Percentiles rank a stretch among this genome's conserved stretches.
Conservation (phyloP, 768 basidiomycete species). For the Collybia sp. region DNA sequence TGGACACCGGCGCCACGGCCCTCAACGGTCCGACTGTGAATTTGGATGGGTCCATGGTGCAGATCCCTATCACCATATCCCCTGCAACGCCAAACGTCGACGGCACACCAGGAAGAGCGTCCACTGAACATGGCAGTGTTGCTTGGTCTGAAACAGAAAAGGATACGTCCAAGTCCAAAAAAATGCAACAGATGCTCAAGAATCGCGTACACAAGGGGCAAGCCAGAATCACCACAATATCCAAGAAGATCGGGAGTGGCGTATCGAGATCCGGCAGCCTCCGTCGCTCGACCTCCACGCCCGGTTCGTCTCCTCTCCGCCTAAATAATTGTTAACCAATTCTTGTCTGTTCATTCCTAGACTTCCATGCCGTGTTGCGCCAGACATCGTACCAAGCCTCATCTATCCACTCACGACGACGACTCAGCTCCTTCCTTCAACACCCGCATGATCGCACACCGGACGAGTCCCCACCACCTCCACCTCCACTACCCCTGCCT, state of each 20-base stretch:
- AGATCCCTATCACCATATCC: conserved; percentile 53
- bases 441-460: conserved; percentile 30
- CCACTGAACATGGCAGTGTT: not conserved
- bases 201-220: conserved; percentile 70
- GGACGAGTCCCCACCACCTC: conserved; percentile 33
- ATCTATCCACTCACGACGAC: conserved; percentile 79
- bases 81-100: conserved; percentile 51
- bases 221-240: conserved; percentile 69
- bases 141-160: conserved; percentile 19
- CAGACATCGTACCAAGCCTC: conserved; percentile 65
- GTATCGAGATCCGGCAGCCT: conserved; percentile 53
- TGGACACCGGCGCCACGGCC: too few species aligned
- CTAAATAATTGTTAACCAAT: not conserved
- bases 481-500: conserved; percentile 41
- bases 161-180: conserved; percentile 59
- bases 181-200: conserved; percentile 73
- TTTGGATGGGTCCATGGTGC: conserved; percentile 7
- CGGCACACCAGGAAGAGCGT: conserved; percentile 7
- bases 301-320: conserved; percentile 40
- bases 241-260: conserved; percentile 70
- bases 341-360: conserved; percentile 26
- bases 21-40: too few species aligned
- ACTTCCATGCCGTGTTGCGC: conserved; percentile 63
- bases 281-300: conserved; percentile 62
- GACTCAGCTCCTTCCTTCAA: conserved; percentile 45